These are phyloP conservation scores for Chlamydomonas incerta DNA, from an alignment of 139 green algal species.

Conservation along the genomic window DNA sequence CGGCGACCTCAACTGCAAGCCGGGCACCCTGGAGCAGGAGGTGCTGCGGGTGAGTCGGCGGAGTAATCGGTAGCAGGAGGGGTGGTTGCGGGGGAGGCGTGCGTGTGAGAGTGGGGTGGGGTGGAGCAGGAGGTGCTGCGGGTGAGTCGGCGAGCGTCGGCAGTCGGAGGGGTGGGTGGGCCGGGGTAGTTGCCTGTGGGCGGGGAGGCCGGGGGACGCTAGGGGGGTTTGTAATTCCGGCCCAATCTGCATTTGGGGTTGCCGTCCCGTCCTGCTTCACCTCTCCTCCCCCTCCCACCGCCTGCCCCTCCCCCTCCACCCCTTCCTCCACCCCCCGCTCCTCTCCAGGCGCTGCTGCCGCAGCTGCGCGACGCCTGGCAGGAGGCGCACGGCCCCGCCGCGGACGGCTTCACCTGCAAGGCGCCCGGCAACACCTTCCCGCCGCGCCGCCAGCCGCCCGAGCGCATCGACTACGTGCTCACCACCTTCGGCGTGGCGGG, in stretches of 20 bases:
- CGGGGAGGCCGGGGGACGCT: too few species aligned
- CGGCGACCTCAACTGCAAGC: slow-evolving; percentile 61
- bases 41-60: slow-evolving; percentile 36
- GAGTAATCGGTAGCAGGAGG: neutral
- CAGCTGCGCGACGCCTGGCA: slow-evolving; percentile 43
- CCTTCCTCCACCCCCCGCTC: neutral
- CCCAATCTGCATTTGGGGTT: too few species aligned
- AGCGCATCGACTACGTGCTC: slow-evolving; percentile 63
- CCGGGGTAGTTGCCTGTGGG: too few species aligned
- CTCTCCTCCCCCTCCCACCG: too few species aligned
- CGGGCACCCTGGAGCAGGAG: slow-evolving; percentile 56
- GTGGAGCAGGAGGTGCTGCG: slow-evolving; percentile 59
- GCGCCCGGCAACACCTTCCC: slow-evolving; percentile 57
- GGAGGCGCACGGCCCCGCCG: slow-evolving; percentile 21
- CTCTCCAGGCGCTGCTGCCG: slow-evolving; percentile 39
- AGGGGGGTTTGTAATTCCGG: too few species aligned
- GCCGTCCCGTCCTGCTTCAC: too few species aligned
- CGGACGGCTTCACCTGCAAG: slow-evolving; percentile 53
- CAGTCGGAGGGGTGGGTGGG: neutral
- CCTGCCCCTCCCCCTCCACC: neutral
- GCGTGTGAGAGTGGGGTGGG: too few species aligned
- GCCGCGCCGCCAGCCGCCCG: slow-evolving; percentile 41
- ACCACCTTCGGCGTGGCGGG: neutral
- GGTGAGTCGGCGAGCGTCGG: neutral
- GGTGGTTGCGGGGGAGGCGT: too few species aligned